Evolutionary conservation across 257 asterid genomes (phyloP), one percentile per base, ranked within the genome.

Genomic region (Nicotiana knightiana): DNA sequence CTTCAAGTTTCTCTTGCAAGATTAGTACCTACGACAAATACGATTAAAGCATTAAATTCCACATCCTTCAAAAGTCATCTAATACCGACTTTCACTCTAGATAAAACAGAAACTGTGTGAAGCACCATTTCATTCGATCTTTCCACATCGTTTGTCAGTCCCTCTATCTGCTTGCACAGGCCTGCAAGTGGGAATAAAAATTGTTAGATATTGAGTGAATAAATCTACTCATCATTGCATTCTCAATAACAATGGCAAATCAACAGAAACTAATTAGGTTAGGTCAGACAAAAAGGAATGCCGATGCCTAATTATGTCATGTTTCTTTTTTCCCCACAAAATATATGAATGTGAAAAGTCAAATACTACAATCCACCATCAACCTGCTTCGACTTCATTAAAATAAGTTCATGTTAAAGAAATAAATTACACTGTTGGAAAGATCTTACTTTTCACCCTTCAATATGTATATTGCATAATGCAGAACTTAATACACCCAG

Each of bases 61-160:
- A 78, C 76, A 8, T 67, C 17, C 16, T 28, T 59, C 64, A 80
- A 6, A 64, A 84, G 61, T 18, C 63, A 66, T 26, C 79, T 73
- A 73, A 73, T 51, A 7, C 16, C 5, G 15, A 28, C 33, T 48
- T 70, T 46, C 79, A 73, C 43, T 48, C 63, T 15, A 51, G 53
- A 73, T 11, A 18, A 51, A 67, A 63, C 48, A 59, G n/a, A n/a
- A 24, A 18, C 77, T 37, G 32, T 58, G 39, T 48, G 32, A 61
- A 63, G 68, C 88, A 96, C 97, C 99, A 92, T 86, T 87, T 96
- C 98, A 39, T 96, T 96, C 58, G 99, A 96, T 90, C 94, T 88
- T 77, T 96, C 98, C 43, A 90, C 94, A 81, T 92, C 95, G 28
- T 90, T 89, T 0, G 93, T 89, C 87, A 92, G 87, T 64, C 87